Conservation (phyloP, 257 asterid genomes). For the Eucommia ulmoides region DNA sequence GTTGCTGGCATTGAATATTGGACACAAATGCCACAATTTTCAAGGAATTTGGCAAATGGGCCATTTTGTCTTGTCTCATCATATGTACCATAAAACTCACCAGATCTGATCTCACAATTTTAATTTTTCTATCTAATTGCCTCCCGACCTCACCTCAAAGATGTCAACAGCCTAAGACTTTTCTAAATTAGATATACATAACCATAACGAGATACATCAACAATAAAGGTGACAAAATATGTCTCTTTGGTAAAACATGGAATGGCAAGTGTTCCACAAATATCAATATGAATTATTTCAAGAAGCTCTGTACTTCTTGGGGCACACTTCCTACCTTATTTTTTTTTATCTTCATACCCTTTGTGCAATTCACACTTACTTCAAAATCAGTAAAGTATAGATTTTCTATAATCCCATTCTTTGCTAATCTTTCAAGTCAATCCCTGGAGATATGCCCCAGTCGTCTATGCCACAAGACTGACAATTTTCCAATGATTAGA, state of each 20-base stretch:
- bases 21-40: too few species aligned
- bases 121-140: too few species aligned
- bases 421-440: background rate
- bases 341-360: background rate
- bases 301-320: background rate
- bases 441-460: background rate
- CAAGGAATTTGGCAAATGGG: too few species aligned
- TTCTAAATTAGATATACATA: too few species aligned
- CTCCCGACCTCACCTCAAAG: too few species aligned
- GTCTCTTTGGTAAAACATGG: background rate
- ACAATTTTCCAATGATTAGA: too few species aligned
- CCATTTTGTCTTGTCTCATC: too few species aligned
- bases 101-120: too few species aligned
- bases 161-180: too few species aligned
- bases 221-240: background rate
- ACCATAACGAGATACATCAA: background rate
- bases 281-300: background rate
- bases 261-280: background rate
- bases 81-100: too few species aligned
- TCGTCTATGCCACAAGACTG: background rate
- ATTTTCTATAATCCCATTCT: background rate
- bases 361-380: background rate
- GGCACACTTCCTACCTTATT: background rate
- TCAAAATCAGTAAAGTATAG: background rate
- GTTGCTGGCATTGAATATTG: too few species aligned